These are phyloP conservation scores for Cruciata laevipes DNA, from an alignment of 257 asterid species.

Conservation along the genomic window DNA sequence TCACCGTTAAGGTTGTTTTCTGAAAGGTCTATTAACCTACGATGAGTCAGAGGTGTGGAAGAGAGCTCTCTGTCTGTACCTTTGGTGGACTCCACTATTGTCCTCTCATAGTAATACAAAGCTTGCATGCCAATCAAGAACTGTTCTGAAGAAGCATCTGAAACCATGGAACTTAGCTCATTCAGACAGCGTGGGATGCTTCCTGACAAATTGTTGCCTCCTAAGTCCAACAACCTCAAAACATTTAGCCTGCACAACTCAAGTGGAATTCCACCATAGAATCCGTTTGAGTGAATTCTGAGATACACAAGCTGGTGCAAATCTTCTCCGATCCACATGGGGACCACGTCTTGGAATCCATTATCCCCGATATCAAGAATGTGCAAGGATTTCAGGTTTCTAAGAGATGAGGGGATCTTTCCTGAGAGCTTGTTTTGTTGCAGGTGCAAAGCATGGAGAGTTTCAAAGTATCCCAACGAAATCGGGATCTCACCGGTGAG, in stretches of 20 bases:
- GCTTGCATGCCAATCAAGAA: neutral
- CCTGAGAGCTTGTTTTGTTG: conserved; percentile 24
- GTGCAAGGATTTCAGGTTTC: conserved; percentile 11
- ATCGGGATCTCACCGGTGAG: conserved; percentile 24
- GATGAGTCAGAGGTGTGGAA: conserved; percentile 5
- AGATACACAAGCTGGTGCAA: conserved; percentile 9
- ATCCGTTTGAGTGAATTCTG: conserved; percentile 24
- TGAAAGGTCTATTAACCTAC: conserved; percentile 15
- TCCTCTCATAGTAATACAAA: conserved; percentile 8
- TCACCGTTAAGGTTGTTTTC: conserved; percentile 9
- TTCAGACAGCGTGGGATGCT: conserved; percentile 24
- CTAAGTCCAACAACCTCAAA: conserved; percentile 25
- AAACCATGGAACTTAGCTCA: conserved; percentile 22
- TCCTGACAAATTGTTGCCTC: conserved; percentile 24
- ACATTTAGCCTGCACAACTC: conserved; percentile 21
- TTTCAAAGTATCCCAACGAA: conserved; percentile 11
- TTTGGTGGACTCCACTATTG: neutral
- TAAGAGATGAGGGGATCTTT: conserved; percentile 17
- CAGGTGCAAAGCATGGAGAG: conserved; percentile 22
- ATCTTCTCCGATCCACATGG: conserved; percentile 20
- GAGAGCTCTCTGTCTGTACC: conserved; percentile 13
- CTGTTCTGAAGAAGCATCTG: neutral
- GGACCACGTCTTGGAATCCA: conserved; percentile 14
- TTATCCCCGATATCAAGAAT: conserved; percentile 24
- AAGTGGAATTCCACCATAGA: conserved; percentile 21